Conservation (phyloP, 2,329 filamentous ascomycete genomes). For the Exophiala alcalophila region DNA sequence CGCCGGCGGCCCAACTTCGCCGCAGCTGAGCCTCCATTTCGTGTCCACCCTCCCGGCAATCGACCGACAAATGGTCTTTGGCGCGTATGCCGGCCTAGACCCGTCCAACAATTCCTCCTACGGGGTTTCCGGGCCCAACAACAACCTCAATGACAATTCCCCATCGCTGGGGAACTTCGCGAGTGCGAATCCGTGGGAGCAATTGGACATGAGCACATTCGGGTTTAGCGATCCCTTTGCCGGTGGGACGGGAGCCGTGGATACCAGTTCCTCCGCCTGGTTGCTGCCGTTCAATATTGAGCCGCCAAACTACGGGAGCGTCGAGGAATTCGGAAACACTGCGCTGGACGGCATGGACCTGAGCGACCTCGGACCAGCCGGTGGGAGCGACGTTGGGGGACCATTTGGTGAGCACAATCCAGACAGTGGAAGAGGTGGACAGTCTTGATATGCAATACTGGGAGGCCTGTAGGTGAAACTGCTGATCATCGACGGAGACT, state of each 20-base stretch:
- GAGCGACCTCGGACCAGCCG: slow-evolving; percentile 14
- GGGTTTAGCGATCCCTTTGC: slow-evolving; percentile 19
- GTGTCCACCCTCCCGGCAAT: slow-evolving; percentile 58
- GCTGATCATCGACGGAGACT: too few species aligned
- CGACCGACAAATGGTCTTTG: slow-evolving; percentile 73
- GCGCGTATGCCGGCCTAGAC: slow-evolving; percentile 62
- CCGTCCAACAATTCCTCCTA: slow-evolving; percentile 31
- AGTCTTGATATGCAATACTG: too few species aligned
- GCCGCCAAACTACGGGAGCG: slow-evolving; percentile 54
- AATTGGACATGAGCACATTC: slow-evolving; percentile 26
- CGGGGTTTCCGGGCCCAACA: slow-evolving; percentile 33
- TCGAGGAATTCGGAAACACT: slow-evolving; percentile 23
- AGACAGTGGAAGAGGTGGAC: slow-evolving; percentile 3
- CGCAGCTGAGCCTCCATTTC: slow-evolving; percentile 40
- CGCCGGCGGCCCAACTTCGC: slow-evolving; percentile 33
- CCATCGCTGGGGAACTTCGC: slow-evolving; percentile 31
- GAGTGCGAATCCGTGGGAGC: slow-evolving; percentile 26
- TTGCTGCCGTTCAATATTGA: slow-evolving; percentile 93
- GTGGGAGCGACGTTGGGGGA: slow-evolving; percentile 11
- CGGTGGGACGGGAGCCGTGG: slow-evolving; percentile 17
- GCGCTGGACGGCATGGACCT: slow-evolving; percentile 27
- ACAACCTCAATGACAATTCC: slow-evolving; percentile 32
- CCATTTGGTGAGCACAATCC: slow-evolving; percentile 19
- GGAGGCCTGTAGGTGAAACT: too few species aligned
- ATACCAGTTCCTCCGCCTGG: slow-evolving; percentile 59